Conservation (phyloP, 768 basidiomycete species). For the Trametes coccinea region DNA sequence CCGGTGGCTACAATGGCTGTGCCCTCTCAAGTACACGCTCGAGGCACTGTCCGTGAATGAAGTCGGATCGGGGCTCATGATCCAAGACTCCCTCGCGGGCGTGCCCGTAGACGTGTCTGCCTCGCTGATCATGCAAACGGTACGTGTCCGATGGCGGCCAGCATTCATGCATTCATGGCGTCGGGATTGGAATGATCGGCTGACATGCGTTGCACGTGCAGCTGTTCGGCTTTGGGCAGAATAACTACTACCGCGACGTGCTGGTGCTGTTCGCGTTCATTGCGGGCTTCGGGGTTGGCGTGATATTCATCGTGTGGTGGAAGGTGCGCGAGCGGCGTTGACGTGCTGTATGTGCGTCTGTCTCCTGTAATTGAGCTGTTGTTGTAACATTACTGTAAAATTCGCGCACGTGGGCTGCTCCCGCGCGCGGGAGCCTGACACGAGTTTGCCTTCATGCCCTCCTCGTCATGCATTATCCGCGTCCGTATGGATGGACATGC, state of each 20-base stretch:
- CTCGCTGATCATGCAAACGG: slow-evolving; percentile 80
- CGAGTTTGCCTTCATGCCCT: too few relatives aligned
- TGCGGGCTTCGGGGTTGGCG: slow-evolving; percentile 68
- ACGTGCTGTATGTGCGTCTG: neutral
- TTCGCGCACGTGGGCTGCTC: too few relatives aligned
- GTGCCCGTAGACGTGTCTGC: slow-evolving; percentile 84
- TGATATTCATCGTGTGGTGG: slow-evolving; percentile 79
- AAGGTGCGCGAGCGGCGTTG: slow-evolving; percentile 70
- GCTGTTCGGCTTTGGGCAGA: slow-evolving; percentile 84
- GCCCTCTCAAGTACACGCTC: slow-evolving; percentile 79
- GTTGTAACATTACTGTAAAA: neutral
- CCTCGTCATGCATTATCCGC: too few relatives aligned
- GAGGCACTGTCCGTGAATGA: slow-evolving; percentile 92
- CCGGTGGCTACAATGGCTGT: slow-evolving; percentile 91
- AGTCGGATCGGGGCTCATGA: slow-evolving; percentile 85
- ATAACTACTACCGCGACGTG: slow-evolving; percentile 89
- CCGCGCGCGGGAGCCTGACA: too few relatives aligned
- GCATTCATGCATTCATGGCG: too few relatives aligned
- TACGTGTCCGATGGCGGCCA: slow-evolving; percentile 37
- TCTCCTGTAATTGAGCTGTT: neutral
- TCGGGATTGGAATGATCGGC: neutral
- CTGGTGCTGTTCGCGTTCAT: slow-evolving; percentile 86
- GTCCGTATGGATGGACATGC: too few relatives aligned
- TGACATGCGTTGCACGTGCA: slow-evolving; percentile 30
- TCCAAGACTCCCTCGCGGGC: slow-evolving; percentile 73